Base-by-base conservation (phyloP, 495 filamentous ascomycete genomes). In the Penicillium antarcticum region DNA sequence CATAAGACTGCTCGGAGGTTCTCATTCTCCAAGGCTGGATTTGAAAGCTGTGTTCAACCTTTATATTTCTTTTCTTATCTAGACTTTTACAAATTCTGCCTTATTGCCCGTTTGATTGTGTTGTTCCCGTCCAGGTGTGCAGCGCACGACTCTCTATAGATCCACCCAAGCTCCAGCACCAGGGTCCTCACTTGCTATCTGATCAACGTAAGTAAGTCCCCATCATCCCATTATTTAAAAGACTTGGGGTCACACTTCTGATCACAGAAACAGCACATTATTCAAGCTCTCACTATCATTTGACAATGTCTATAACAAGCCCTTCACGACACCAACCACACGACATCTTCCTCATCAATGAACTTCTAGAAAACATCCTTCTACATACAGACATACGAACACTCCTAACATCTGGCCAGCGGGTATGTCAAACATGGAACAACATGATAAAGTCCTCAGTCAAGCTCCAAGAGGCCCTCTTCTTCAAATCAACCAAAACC, bases 321-420 rank as follows among this genome's bases (percentile, higher is more conserved):
- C 8, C 37, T 31, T 41, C 29, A 10, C 24, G 11, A 33, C 46
- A 7, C 26, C 26, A 49, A 24, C 47, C 47, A 3, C 47, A 75
- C 53, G 18, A 40, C 24, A 50, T 51, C 41, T 44, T 51, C 35
- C 38, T 45, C 46, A 45, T 51, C 41, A 36, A 42, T 14, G 53
- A 55, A n/a, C 24, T 55, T 1, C 26, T 55, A 4, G 47, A 51
- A 34, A 39, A 14, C 14, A 51, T 55, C 8, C 53, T 51, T 18
- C 48, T 55, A 14, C 31, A 51, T 7, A 23, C 38, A 24, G 53
- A 51, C 18, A 51, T 26, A 13, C 32, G 23, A 4, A 55, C 53
- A 2, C 34, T 55, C 1, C 26, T 55, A 31, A 55, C 33, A 37
- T 55, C 53, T 9, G 53, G 33, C n/a, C 46, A 51, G 18, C 46